phyloP scores from a whole-genome alignment of 768 basidiomycete genomes.

The Kwoniella pini region DNA sequence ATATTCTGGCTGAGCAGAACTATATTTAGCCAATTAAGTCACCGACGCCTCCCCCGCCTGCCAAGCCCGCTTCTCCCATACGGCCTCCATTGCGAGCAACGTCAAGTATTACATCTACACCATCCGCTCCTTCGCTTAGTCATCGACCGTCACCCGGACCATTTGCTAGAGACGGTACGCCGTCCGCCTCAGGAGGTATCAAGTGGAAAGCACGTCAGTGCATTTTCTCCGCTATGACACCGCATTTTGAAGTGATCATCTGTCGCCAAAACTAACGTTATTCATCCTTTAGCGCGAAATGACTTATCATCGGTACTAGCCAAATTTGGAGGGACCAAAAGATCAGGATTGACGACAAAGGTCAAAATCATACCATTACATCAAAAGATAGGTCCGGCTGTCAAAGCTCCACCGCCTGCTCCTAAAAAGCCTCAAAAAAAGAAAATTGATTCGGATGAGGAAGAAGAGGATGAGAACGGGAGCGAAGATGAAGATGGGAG shows the following conservation, averaged over 20 bases:
- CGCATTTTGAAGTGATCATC: background rate
- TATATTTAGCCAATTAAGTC: slow-evolving; percentile 3
- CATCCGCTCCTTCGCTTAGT: background rate
- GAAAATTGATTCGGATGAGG: slow-evolving; percentile 40
- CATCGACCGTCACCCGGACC: slow-evolving; percentile 40
- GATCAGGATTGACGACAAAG: slow-evolving; percentile 39
- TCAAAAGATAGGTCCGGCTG: slow-evolving; percentile 44
- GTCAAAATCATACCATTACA: slow-evolving; percentile 40
- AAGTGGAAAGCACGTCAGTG: slow-evolving; percentile 44
- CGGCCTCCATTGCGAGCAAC: slow-evolving; percentile 16
- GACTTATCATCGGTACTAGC: slow-evolving; percentile 36
- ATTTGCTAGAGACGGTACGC: slow-evolving; percentile 20
- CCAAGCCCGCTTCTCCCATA: slow-evolving; percentile 9
- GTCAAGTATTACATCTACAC: slow-evolving; percentile 17
- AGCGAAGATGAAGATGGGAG: slow-evolving; percentile 27
- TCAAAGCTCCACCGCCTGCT: slow-evolving; percentile 42
- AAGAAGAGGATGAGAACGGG: slow-evolving; percentile 41
- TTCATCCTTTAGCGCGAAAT: slow-evolving; percentile 26
- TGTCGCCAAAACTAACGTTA: slow-evolving; percentile 3
- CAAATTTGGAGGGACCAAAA: slow-evolving; percentile 38
- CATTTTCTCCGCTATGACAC: background rate
- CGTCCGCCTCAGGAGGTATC: slow-evolving; percentile 32
- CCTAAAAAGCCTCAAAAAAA: slow-evolving; percentile 44
- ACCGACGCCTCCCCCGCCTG: slow-evolving; percentile 8
- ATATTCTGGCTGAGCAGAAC: background rate